Percentiles rank a stretch among this genome's conserved stretches.
phyloP scores from a whole-genome alignment of 2,329 filamentous ascomycete species.

The Hirsutella minnesotensis region DNA sequence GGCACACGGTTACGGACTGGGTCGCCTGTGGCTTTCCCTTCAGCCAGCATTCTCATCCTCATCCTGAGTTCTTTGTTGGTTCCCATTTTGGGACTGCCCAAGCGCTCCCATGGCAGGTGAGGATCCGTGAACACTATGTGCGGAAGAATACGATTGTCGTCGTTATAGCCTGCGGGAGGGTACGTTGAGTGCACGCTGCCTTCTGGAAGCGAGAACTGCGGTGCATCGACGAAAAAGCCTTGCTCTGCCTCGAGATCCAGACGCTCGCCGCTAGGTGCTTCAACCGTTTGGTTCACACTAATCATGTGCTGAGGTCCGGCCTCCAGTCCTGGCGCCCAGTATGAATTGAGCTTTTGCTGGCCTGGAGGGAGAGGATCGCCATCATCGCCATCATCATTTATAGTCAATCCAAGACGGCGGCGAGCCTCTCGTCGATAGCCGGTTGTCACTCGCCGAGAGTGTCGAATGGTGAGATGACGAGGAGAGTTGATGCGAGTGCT shows the following conservation, averaged over 20 bases:
- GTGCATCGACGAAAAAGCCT: conserved; percentile 23
- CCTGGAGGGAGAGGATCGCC: conserved; percentile 4
- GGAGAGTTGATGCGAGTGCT: background rate
- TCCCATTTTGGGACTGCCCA: conserved; percentile 11
- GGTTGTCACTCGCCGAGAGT: background rate
- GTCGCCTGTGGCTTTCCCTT: too few relatives aligned
- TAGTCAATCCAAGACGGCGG: background rate
- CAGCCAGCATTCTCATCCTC: too few relatives aligned
- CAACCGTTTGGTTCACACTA: conserved; percentile 2
- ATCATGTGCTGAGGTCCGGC: conserved; percentile 7
- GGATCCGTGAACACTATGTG: conserved; percentile 32
- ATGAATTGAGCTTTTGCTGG: conserved; percentile 9
- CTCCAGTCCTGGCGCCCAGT: conserved; percentile 8
- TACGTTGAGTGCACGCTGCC: conserved; percentile 23
- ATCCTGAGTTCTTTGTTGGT: too few relatives aligned
- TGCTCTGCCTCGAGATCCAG: conserved; percentile 7
- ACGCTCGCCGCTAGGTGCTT: background rate
- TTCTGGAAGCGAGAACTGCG: conserved; percentile 20
- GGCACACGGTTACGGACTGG: too few relatives aligned
- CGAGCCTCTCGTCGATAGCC: background rate
- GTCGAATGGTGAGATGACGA: background rate
- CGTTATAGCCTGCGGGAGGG: conserved; percentile 25
- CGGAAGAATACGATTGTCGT: conserved; percentile 22
- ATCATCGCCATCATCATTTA: too few relatives aligned
- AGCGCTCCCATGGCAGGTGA: conserved; percentile 29